Evolutionary conservation across 1,284 basidiomycete genomes (phyloP), one percentile per base, ranked within the genome.

Genomic region (Amylostereum areolatum): DNA sequence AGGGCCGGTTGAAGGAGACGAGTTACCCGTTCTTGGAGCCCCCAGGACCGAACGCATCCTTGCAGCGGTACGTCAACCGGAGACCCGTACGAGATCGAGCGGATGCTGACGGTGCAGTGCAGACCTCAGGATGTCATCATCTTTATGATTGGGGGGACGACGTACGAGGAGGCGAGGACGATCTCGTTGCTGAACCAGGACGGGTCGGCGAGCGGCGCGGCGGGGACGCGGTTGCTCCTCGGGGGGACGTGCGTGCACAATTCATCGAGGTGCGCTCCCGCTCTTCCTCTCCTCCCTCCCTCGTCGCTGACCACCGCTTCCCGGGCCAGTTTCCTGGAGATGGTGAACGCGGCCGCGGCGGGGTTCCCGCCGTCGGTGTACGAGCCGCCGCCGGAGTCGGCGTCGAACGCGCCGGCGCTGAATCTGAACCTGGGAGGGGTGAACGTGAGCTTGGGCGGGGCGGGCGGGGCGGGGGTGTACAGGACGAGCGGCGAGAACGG

Each of bases 191-290:
- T 96, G 55, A 97, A 97, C 64, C 88, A 94, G 61, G 89, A 91
- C 54, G 67, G 80, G 10, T 66, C 70, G 0, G 56, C 63, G 34
- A 68, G 70, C 3, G 56, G 59, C 7, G 60, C 66, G 3, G 58
- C 75, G 9, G 85, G 84, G 5, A 81, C 81, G 11, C 76, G 93
- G 27, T 72, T 97, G 42, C 67, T 98, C 3, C 80, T 98, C 2
- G 94, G 95, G 7, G 94, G 95, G 8, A 95, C 91, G 37, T 94
- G 85, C 55, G 78, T 98, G 12, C 93, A 95, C 65, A 97, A 97
- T 63, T 96, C 93, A 3, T 83, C 83, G 18, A 89, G 83, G 91
- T 93, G 63, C 52, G 77, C 57, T 46, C 6, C 29, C 30, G n/a
- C 51, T 33, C 37, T 35, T 43, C 33, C 40, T 55, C 46, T 49